Base-by-base conservation (phyloP, 805 yeast species). In the Brettanomyces custersianus region DNA sequence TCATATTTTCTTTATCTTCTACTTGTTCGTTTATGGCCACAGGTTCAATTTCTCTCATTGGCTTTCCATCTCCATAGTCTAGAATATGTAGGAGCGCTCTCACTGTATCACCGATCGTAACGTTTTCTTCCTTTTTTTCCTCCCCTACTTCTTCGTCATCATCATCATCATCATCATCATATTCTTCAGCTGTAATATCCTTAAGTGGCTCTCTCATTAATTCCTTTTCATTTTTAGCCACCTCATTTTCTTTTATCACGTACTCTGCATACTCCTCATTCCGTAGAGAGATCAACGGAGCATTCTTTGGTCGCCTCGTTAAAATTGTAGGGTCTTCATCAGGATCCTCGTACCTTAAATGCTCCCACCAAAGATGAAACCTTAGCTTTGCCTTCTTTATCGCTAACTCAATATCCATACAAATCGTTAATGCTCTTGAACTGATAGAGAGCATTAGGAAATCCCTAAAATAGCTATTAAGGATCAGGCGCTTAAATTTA, bases 341-440 rank as follows among this genome's bases (percentile, higher is more conserved):
- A 5, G 53, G 53, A 29, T 48, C 41, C 17, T 45, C 45, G 13
- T 44, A 41, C n/a, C 44, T 39, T 13, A 41, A 32, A 33, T 36
- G 44, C 33, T 48, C 47, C 55, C 53, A 48, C 55, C 58, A 54
- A 15, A 49, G 51, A 33, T 47, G 42, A 31, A 55, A 37, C 30
- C 45, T 47, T 16, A 57, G 35, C 34, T 44, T 45, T 10, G 42
- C 34, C 20, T 38, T 46, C 27, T 31, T 43, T 7, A 38, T 28
- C 16, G 25, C 12, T 13, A 24, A 15, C 6, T 25, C 6, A 11
- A 32, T 12, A 15, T 30, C 33, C 33, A 30, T 30, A 7, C 15
- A n/a, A n/a, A n/a, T n/a, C n/a, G n/a, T n/a, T n/a, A n/a, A n/a
- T n/a, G n/a, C n/a, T n/a, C n/a, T n/a, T n/a, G n/a, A n/a, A n/a